Conservation (phyloP, 2,329 filamentous ascomycete species). For the Alternaria sp. region DNA sequence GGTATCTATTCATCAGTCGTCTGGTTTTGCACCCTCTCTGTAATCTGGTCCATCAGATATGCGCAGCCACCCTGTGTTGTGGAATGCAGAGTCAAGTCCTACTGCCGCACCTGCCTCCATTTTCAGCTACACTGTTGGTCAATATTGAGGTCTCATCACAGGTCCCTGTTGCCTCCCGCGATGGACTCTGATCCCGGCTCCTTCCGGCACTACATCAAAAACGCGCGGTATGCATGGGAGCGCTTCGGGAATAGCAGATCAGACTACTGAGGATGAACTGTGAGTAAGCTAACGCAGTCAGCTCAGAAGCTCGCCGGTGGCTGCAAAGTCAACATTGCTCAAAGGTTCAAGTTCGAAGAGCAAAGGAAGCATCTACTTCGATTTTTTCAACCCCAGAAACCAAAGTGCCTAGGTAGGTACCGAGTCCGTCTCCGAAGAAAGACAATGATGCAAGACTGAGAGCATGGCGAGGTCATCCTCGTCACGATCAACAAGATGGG, state of each 20-base stretch:
- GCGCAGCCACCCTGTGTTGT: not conserved
- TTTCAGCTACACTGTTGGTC: not conserved
- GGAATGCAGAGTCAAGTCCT: not conserved
- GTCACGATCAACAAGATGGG: not conserved
- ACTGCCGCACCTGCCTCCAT: not conserved
- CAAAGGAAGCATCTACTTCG: not conserved
- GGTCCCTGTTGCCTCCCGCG: not conserved
- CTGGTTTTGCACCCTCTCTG: not conserved
- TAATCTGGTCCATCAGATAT: not conserved
- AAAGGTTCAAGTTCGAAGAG: not conserved
- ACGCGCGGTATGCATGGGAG: not conserved
- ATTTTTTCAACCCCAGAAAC: not conserved
- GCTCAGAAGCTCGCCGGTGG: not conserved
- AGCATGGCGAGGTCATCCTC: not conserved
- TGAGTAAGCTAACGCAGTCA: not conserved
- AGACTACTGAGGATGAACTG: not conserved
- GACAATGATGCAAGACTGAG: not conserved
- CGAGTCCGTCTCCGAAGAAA: not conserved
- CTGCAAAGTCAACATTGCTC: not conserved
- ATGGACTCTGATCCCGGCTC: not conserved
- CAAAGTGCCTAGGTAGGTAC: not conserved
- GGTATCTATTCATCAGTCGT: not conserved
- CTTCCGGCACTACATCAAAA: not conserved
- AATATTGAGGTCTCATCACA: not conserved
- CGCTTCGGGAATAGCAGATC: not conserved